phyloP scores from a whole-genome alignment of 2,329 filamentous ascomycete species.

The Graphilbum sp. region DNA sequence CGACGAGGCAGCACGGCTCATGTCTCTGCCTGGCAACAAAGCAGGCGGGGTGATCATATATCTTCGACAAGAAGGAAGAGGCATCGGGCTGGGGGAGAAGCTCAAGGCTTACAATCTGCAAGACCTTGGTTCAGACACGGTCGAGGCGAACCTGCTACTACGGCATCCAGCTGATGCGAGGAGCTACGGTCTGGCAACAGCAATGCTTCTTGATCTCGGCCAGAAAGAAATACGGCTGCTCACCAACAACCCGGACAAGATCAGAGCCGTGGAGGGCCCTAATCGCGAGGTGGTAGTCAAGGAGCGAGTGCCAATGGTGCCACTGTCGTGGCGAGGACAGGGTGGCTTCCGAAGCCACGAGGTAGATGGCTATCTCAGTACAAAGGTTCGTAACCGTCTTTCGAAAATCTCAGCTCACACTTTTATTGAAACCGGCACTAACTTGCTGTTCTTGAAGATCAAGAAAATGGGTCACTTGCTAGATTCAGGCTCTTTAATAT shows the following conservation, averaged over 20 bases:
- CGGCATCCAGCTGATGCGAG: slow-evolving; percentile 87
- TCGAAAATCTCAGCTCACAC: background rate
- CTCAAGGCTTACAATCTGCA: slow-evolving; percentile 97
- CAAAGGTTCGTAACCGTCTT: slow-evolving; percentile 50
- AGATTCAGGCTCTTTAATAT: slow-evolving; percentile 22
- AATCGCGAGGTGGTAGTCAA: slow-evolving; percentile 74
- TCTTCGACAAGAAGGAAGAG: slow-evolving; percentile 84
- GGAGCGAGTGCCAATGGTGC: slow-evolving; percentile 90
- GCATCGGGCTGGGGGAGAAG: slow-evolving; percentile 89
- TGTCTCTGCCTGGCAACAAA: slow-evolving; percentile 52
- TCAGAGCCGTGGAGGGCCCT: slow-evolving; percentile 83
- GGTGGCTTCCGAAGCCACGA: slow-evolving; percentile 75
- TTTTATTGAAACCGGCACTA: background rate
- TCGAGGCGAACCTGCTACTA: slow-evolving; percentile 83
- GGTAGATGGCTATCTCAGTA: slow-evolving; percentile 85
- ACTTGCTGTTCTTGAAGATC: slow-evolving; percentile 36
- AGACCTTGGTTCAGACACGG: slow-evolving; percentile 91
- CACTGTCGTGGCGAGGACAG: slow-evolving; percentile 76
- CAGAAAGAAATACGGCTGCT: slow-evolving; percentile 63
- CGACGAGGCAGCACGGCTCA: slow-evolving; percentile 85
- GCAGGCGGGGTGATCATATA: slow-evolving; percentile 88
- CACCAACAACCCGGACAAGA: slow-evolving; percentile 97
- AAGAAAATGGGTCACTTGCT: slow-evolving; percentile 79
- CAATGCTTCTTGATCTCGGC: slow-evolving; percentile 78
- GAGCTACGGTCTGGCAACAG: slow-evolving; percentile 91